Evolutionary conservation across 768 basidiomycete genomes (phyloP), one percentile per base, ranked within the genome.

Genomic region (Nevesoporus exiguus): DNA sequence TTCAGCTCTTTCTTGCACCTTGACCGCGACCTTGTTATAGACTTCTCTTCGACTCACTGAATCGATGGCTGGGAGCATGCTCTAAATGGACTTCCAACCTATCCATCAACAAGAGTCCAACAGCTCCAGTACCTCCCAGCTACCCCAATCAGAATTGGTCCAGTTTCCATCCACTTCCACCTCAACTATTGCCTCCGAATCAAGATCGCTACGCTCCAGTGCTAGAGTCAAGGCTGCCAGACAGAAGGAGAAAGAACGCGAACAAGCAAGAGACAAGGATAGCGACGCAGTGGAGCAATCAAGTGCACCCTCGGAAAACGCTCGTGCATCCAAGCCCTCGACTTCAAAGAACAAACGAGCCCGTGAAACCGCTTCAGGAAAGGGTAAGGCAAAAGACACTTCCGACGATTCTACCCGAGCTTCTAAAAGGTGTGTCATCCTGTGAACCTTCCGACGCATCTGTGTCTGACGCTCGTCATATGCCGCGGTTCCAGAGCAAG

Each of bases 1-100:
- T 48, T 34, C 52, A 54, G 14, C 42, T 53, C 47, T 68, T 59
- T 54, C 61, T 60, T 69, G 65, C 60, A 59, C 59, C 55, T 61
- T 51, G 36, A 62, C 64, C 50, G 47, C 41, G 57, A 70, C 61
- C 57, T 61, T 68, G 62, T 47, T 49, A 55, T 62, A 48, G 52
- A 63, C 61, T 56, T 57, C 21, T 52, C 36, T 52, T 51, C 37
- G 55, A 56, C 48, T 47, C 49, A 54, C 57, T 55, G 69, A 66
- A 81, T 88, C 88, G 84, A 91, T 91, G 88, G 88, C 88, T 85
- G 84, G 82, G 83, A 73, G 84, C 80, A 84, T 81, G 77, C 77
- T 82, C 86, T 90, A 90, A 90, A 91, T 91, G 89, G 89, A 91
- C 86, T 83, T 86, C 83, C 81, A 81, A 88, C 81, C 79, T 76